A percentile compares a stretch with the other conserved stretches of the same genome.
Evolutionary conservation across 345 rosid genomes (phyloP).

Genomic region (Brassica cretica): DNA sequence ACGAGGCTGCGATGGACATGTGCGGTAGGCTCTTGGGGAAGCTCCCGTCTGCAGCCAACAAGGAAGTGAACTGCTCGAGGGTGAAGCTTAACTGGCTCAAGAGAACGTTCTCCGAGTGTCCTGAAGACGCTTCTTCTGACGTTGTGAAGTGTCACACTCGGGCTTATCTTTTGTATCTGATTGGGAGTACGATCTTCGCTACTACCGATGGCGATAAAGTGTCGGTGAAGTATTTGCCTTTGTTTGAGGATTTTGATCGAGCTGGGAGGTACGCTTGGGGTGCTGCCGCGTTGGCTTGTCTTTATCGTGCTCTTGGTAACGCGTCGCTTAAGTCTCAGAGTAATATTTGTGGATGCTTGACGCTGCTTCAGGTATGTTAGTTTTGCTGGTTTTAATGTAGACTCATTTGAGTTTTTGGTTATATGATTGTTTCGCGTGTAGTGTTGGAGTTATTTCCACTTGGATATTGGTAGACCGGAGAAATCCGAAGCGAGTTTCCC

Average conservation of each 20-base stretch:
- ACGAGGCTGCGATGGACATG: conserved; percentile 41
- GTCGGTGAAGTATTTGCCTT: conserved; percentile 75
- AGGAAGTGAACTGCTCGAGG: conserved; percentile 71
- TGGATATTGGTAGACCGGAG: conserved; percentile 63
- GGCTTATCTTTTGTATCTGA: conserved; percentile 70
- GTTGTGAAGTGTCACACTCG: conserved; percentile 56
- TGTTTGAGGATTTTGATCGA: conserved; percentile 65
- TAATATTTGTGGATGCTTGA: conserved; percentile 75
- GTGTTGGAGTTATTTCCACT: conserved; percentile 86
- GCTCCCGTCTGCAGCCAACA: conserved; percentile 53
- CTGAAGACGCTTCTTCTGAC: conserved; percentile 54
- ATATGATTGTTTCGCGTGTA: conserved; percentile 15
- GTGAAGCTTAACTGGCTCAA: conserved; percentile 82
- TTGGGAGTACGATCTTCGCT: conserved; percentile 77
- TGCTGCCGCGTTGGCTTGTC: conserved; percentile 70
- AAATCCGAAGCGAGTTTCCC: conserved; percentile 58
- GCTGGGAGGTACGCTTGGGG: conserved; percentile 81
- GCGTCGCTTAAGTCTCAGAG: conserved; percentile 76
- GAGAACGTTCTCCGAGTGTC: conserved; percentile 60
- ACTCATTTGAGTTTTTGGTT: not conserved
- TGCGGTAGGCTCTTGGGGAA: conserved; percentile 59
- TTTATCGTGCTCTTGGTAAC: conserved; percentile 50
- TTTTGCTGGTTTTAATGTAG: not conserved
- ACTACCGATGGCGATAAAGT: conserved; percentile 84
- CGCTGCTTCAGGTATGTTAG: conserved; percentile 61